These are phyloP conservation scores for Fusarium tuaranense DNA, from an alignment of 2,329 filamentous ascomycete species.

Conservation along the genomic window DNA sequence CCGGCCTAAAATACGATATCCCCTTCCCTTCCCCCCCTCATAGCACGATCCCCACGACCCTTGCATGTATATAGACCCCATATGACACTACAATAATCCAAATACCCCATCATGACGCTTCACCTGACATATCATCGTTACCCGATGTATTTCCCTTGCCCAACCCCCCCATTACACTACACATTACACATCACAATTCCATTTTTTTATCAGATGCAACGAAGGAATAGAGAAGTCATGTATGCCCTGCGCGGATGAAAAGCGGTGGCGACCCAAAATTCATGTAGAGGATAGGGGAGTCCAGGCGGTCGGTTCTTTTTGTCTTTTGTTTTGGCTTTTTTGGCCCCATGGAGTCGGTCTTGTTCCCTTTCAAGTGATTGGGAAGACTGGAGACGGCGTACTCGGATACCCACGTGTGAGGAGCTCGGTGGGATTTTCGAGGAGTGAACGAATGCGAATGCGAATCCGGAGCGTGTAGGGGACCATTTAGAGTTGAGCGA, in stretches of 20 bases:
- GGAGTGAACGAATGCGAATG: slow-evolving; percentile 32
- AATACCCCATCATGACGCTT: slow-evolving; percentile 53
- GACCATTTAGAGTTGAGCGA: slow-evolving; percentile 39
- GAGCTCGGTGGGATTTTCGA: slow-evolving; percentile 30
- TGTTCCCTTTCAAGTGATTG: slow-evolving; percentile 53
- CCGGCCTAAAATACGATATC: slow-evolving; percentile 25
- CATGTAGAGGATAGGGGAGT: slow-evolving; percentile 57
- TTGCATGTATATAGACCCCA: slow-evolving; percentile 55
- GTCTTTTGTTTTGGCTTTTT: slow-evolving; percentile 39
- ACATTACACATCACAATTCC: slow-evolving; percentile 42
- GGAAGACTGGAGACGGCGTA: slow-evolving; percentile 41
- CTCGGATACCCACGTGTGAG: slow-evolving; percentile 39
- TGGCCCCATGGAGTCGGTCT: slow-evolving; percentile 36
- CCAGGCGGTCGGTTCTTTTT: slow-evolving; percentile 50
- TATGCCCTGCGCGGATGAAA: slow-evolving; percentile 52
- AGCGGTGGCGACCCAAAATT: slow-evolving; percentile 53
- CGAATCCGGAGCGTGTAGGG: slow-evolving; percentile 46
- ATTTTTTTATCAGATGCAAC: slow-evolving; percentile 44
- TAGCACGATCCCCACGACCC: slow-evolving; percentile 53
- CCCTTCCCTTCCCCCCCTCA: slow-evolving; percentile 39
- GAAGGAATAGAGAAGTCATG: slow-evolving; percentile 58
- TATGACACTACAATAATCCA: slow-evolving; percentile 53
- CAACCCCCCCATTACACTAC: slow-evolving; percentile 35
- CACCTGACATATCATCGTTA: slow-evolving; percentile 45
- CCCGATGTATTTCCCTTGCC: slow-evolving; percentile 40